Evolutionary conservation across 169 alveolate species (phyloP), one percentile per base, ranked within the genome.

Genomic region (Cryptosporidium viatorum): DNA sequence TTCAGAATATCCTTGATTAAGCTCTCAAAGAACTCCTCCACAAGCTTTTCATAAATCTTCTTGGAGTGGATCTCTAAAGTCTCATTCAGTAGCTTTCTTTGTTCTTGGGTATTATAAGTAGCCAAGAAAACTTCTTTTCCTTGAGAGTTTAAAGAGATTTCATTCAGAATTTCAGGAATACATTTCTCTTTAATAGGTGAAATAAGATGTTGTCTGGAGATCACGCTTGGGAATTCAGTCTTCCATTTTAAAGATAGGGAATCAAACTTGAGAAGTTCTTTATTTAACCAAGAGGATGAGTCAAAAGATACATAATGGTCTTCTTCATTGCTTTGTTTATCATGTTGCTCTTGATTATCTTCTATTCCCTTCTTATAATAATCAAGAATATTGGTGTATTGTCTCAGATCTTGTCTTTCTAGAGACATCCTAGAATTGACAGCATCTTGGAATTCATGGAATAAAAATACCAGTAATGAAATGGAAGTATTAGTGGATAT

Each of bases 1-100:
- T 67, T 60, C 33, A 80, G 18, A 65, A 80, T 80, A 65, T 80
- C 89, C 50, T 80, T 80, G 6, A 80, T 62, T 31, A 80, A 37
- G 18, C 45, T 39, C 23, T 80, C 69, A 62, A 80, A 80, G 55
- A 80, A 80, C 41, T 80, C 89, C 10, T 80, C 69, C 16, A 80
- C 65, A 43, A 65, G 80, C 37, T 80, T 80, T 48, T 80, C 80
- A n/a, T 62, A 43, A 14, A 80, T 80, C 29, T 80, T 80, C 21
- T 59, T 59, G 29, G 89, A 59, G 8, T 80, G 51, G 35, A 80
- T 62, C 39, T 80, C 89, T 21, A 80, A 26, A 4, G 89, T 62
- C 59, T 80, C 89, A 43, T 23, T 80, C 21, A 62, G 59, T 31
- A 80, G 50, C 26, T 62, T 65, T 62, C 89, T 59, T 62, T 80